Conservation (phyloP, 768 basidiomycete genomes). For the Suillus variegatus region DNA sequence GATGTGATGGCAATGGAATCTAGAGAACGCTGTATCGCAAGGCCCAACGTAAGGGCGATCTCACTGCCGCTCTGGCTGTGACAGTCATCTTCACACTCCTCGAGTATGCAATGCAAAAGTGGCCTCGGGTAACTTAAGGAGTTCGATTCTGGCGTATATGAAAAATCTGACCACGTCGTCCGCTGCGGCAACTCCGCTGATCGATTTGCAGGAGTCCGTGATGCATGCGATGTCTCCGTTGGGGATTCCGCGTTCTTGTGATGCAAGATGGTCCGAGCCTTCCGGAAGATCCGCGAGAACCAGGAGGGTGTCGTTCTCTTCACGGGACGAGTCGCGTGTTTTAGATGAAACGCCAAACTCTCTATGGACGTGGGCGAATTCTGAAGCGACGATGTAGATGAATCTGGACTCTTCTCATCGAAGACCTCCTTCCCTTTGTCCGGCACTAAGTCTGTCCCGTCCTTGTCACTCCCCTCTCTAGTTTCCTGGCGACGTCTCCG, state of each 20-base stretch:
- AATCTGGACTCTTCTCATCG: background rate
- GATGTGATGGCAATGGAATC: slow-evolving; percentile 12
- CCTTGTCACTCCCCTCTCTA: background rate
- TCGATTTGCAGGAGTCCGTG: background rate
- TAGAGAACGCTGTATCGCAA: slow-evolving; percentile 16
- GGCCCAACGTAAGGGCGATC: slow-evolving; percentile 13
- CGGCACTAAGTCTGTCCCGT: background rate
- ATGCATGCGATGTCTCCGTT: background rate
- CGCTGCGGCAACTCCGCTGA: slow-evolving; percentile 10
- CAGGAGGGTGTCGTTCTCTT: background rate
- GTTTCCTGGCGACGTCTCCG: background rate
- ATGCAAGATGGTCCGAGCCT: background rate
- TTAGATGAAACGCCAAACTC: background rate
- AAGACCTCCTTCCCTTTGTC: background rate
- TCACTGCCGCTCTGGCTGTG: slow-evolving; percentile 23
- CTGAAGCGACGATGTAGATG: background rate
- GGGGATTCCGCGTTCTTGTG: background rate
- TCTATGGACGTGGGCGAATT: background rate
- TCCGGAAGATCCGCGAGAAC: background rate
- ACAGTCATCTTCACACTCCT: slow-evolving; percentile 27
- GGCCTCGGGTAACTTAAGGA: slow-evolving; percentile 22
- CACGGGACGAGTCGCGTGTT: background rate
- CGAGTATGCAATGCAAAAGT: slow-evolving; percentile 28
- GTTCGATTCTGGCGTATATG: slow-evolving; percentile 16
- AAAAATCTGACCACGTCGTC: slow-evolving; percentile 34